Conservation (phyloP, 1,139 yeast species). For the Candida sanyaensis region DNA sequence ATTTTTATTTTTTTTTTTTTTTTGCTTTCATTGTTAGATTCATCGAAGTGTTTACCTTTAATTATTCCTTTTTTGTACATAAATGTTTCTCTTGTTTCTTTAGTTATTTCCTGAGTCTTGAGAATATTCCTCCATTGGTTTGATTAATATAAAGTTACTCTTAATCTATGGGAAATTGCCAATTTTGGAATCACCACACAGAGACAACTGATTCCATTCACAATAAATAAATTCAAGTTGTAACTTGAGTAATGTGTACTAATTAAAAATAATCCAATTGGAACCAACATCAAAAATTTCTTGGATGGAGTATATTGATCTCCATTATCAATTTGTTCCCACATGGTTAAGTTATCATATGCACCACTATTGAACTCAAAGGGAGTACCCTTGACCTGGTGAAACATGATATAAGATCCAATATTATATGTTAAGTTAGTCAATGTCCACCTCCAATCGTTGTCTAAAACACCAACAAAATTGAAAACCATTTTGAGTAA, state of each 20-base stretch:
- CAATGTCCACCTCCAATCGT: constrained; percentile 90
- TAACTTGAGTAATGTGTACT: constrained; percentile 91
- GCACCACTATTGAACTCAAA: constrained; percentile 97
- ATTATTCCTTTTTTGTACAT: not conserved
- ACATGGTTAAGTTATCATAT: constrained; percentile 93
- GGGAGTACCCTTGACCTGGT: constrained; percentile 94
- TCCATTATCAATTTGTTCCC: constrained; percentile 98
- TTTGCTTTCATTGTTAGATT: too few relatives aligned
- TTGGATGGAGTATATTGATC: constrained; percentile 97
- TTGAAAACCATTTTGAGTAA: constrained; percentile 76
- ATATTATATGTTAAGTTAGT: constrained; percentile 87
- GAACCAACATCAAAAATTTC: constrained; percentile 88
- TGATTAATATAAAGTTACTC: constrained; percentile 55
- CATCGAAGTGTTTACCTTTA: too few relatives aligned
- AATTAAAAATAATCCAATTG: constrained; percentile 80
- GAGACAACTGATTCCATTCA: constrained; percentile 79
- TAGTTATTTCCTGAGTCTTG: not conserved
- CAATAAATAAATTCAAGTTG: constrained; percentile 73
- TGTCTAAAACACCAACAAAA: constrained; percentile 66
- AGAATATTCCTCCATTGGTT: not conserved
- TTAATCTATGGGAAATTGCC: constrained; percentile 76
- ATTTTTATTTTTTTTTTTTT: too few relatives aligned
- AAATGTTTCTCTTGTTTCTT: not conserved
- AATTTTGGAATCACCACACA: constrained; percentile 87
- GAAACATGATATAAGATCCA: constrained; percentile 95